phyloP scores from a whole-genome alignment of 1,284 basidiomycete genomes.

The Calocybe gambosa region DNA sequence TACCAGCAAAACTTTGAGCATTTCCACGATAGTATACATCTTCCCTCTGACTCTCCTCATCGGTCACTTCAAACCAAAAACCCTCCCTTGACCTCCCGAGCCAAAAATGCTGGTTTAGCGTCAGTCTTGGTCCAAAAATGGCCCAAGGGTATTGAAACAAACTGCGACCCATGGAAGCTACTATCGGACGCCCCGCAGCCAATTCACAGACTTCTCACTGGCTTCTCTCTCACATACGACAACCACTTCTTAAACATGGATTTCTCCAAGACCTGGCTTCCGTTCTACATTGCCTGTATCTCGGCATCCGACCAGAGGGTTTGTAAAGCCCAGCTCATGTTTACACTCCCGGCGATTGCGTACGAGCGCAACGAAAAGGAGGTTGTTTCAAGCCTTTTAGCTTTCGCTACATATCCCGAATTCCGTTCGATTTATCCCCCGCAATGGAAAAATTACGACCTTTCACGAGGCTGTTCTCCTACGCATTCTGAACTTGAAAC shows the following conservation, averaged over 20 bases:
- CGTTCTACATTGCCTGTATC: slow-evolving; percentile 26
- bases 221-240: not conserved
- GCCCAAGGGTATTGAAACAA: not conserved
- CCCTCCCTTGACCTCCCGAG: not conserved
- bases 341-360: slow-evolving; percentile 26
- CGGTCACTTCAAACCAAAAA: not conserved
- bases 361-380: slow-evolving; percentile 20
- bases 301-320: slow-evolving; percentile 3
- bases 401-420: slow-evolving; percentile 22
- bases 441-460: slow-evolving; percentile 10
- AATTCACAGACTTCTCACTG: slow-evolving; percentile 1
- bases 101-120: not conserved
- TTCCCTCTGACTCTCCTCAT: not conserved
- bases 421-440: slow-evolving; percentile 16
- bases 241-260: not conserved
- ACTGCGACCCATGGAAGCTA: not conserved
- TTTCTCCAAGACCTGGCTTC: slow-evolving; percentile 21
- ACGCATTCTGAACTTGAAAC: no score
- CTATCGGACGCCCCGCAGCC: not conserved
- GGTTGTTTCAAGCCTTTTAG: slow-evolving; percentile 24
- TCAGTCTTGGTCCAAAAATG: not conserved
- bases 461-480: not conserved
- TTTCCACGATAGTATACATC: not conserved
- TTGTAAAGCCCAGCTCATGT: slow-evolving; percentile 21
- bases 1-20: not conserved